These are phyloP conservation scores for Cladophialophora yegresii DNA, from an alignment of 2,329 filamentous ascomycete genomes.

Conservation along the genomic window DNA sequence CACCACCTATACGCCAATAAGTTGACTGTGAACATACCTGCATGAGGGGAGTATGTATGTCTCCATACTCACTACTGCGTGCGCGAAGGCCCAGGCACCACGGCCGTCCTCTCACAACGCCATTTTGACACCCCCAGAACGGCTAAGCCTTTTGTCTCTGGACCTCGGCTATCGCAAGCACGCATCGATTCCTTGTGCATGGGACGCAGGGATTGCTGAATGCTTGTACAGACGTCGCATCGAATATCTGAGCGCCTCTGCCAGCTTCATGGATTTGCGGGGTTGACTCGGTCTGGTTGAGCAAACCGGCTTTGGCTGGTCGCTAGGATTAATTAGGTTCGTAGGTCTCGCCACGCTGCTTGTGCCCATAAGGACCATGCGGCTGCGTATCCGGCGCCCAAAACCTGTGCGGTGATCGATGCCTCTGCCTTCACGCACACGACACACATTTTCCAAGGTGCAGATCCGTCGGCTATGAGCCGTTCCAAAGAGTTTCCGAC, in stretches of 20 bases:
- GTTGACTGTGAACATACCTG: too few relatives aligned
- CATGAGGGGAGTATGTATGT: too few relatives aligned
- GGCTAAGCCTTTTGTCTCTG: background rate
- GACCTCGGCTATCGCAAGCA: background rate
- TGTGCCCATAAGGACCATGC: conserved; percentile 46
- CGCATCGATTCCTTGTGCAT: too few relatives aligned
- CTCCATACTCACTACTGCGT: background rate
- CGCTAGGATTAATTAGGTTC: conserved; percentile 65
- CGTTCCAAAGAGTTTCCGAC: background rate
- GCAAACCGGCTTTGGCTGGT: conserved; percentile 63
- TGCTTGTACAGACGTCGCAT: too few relatives aligned
- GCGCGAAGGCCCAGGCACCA: background rate
- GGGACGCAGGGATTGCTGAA: too few relatives aligned
- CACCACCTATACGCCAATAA: background rate
- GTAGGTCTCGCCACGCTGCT: conserved; percentile 53
- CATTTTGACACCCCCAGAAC: conserved; percentile 11
- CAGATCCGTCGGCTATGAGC: background rate
- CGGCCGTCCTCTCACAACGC: background rate
- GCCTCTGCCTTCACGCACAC: conserved; percentile 49
- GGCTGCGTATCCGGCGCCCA: conserved; percentile 46
- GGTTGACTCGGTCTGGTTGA: conserved; percentile 49
- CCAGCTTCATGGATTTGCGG: conserved; percentile 26
- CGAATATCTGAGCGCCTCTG: too few relatives aligned
- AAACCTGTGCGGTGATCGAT: conserved; percentile 51
- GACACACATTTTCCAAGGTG: conserved; percentile 45